These are phyloP conservation scores for Aspergillus bertholletiae DNA, from an alignment of 495 filamentous ascomycete species.

Conservation along the genomic window DNA sequence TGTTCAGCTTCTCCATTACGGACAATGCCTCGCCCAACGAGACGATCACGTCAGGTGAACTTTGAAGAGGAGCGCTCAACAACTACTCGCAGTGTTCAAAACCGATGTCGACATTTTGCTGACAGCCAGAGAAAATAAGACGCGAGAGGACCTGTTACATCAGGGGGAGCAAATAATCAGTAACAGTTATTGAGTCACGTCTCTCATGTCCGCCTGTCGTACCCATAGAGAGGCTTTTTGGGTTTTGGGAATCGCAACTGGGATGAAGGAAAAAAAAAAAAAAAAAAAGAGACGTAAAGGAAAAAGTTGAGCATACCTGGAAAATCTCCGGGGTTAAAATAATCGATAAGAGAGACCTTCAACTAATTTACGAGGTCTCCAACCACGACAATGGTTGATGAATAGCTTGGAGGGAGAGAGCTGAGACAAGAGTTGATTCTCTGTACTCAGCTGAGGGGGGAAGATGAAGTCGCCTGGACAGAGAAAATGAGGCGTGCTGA, in stretches of 20 bases:
- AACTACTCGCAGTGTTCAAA: slow-evolving; percentile 25
- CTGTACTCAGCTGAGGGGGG: background rate
- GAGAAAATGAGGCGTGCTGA: slow-evolving; percentile 16
- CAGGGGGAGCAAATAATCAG: background rate
- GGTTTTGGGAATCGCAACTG: background rate
- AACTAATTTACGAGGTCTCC: slow-evolving; percentile 1
- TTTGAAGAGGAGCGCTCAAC: slow-evolving; percentile 35
- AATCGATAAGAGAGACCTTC: background rate
- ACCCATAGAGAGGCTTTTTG: background rate
- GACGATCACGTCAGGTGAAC: slow-evolving; percentile 28
- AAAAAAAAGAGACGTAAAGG: background rate
- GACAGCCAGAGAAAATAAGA: slow-evolving; percentile 17
- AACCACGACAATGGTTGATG: slow-evolving; percentile 3
- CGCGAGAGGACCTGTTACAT: slow-evolving; percentile 8
- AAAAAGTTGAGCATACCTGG: background rate
- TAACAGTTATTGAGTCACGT: background rate
- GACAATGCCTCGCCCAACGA: slow-evolving; percentile 22
- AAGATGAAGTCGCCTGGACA: slow-evolving; percentile 33
- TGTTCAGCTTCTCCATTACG: slow-evolving; percentile 51
- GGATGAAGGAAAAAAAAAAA: background rate
- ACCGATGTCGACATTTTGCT: slow-evolving; percentile 41
- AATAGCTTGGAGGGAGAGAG: background rate
- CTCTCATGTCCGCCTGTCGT: background rate
- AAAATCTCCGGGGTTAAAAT: background rate
- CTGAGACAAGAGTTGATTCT: background rate